Evolutionary conservation across 345 rosid genomes (phyloP).

Genomic region (Crucihimalaya himalaica): DNA sequence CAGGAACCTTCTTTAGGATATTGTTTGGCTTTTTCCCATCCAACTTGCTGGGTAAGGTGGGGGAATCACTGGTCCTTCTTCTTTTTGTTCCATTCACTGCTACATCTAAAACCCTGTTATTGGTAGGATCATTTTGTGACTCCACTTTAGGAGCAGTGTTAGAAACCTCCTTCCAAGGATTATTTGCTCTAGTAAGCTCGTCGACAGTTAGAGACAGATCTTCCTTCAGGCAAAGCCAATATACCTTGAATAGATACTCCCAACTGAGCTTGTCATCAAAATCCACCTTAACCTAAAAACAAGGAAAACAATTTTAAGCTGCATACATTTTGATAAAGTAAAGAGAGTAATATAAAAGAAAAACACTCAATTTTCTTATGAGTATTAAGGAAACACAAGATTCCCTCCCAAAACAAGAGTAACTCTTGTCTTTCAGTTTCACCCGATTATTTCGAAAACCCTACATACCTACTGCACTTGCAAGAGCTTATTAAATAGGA

Average conservation of each 20-base stretch:
- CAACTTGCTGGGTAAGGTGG: constrained; percentile 38
- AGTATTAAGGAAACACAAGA: background rate
- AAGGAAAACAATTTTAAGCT: constrained; percentile 12
- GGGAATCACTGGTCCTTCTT: constrained; percentile 51
- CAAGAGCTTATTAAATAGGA: constrained; percentile 2
- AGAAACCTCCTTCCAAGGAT: constrained; percentile 69
- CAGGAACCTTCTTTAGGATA: constrained; percentile 37
- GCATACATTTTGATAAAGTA: background rate
- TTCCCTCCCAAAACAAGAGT: constrained; percentile 19
- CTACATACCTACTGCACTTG: constrained; percentile 11
- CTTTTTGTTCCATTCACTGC: constrained; percentile 53
- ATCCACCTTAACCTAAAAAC: constrained; percentile 84
- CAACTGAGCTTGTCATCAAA: constrained; percentile 95
- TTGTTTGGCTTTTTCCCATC: constrained; percentile 37
- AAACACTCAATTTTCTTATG: background rate
- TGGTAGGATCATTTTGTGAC: constrained; percentile 38
- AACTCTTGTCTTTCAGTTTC: background rate
- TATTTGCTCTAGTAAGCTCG: constrained; percentile 77
- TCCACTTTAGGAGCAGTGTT: constrained; percentile 35
- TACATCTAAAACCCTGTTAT: constrained; percentile 45
- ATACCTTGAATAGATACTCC: constrained; percentile 96
- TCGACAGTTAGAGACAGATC: constrained; percentile 64
- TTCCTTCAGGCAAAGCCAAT: constrained; percentile 79
- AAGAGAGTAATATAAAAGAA: constrained; percentile 1
- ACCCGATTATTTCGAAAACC: background rate